These are phyloP conservation scores for Eucalyptus marginata DNA, from an alignment of 345 rosid species.

Conservation along the genomic window DNA sequence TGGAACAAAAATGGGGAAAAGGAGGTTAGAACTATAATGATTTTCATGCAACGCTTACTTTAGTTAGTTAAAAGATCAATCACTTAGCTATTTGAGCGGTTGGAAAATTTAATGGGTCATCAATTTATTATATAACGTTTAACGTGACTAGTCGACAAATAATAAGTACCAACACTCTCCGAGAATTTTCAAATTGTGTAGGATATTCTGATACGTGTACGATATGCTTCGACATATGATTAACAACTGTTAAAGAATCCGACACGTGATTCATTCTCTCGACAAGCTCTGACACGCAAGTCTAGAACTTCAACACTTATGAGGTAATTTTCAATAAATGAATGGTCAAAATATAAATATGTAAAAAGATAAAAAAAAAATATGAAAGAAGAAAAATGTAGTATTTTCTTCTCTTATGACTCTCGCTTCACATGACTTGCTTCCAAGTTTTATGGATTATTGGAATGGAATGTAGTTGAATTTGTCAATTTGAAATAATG, in stretches of 20 bases:
- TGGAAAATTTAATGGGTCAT: neutral
- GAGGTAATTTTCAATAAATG: too few relatives aligned
- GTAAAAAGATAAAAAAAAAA: too few relatives aligned
- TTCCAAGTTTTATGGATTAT: too few relatives aligned
- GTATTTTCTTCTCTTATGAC: too few relatives aligned
- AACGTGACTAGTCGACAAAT: accelerated
- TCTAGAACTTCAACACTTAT: too few relatives aligned
- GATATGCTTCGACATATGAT: accelerated
- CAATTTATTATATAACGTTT: neutral
- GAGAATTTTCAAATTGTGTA: accelerated
- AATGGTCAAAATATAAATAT: too few relatives aligned
- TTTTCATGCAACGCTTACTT: neutral
- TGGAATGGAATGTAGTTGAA: too few relatives aligned
- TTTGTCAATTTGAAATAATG: too few relatives aligned
- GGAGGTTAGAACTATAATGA: accelerated
- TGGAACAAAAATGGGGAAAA: neutral
- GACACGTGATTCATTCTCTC: too few relatives aligned
- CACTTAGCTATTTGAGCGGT: neutral
- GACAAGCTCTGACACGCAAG: accelerated
- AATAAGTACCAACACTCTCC: accelerated
- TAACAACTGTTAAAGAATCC: accelerated
- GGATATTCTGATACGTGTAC: accelerated
- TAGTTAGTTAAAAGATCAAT: neutral
- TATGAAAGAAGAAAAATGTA: too few relatives aligned
- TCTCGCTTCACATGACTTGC: too few relatives aligned